Evolutionary conservation across 345 rosid species (phyloP), one percentile per base, ranked within the genome.

Genomic region (Populus simonii): DNA sequence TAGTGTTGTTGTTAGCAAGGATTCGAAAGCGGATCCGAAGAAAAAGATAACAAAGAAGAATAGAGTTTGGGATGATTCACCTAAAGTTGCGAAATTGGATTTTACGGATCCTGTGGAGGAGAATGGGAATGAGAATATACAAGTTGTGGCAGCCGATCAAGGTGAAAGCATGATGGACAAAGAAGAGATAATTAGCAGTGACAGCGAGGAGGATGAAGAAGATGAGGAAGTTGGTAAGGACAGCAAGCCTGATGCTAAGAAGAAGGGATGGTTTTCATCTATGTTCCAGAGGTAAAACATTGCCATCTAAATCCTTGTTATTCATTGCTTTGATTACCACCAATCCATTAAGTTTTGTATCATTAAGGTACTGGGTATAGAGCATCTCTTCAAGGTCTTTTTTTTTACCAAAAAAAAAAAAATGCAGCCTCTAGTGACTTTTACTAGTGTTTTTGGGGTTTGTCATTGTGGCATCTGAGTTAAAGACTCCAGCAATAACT

Each of bases 101-200:
- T 94, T 92, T 59, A 92, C 99, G 0, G 93, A 89, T 84, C 90
- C 91, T 51, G 84, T 83, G 18, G 93, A 79, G 71, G 90, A 79
- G 78, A 90, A 86, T 72, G 89, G 90, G 76, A 79, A 77, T 78
- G 89, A 80, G 78, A 86, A 84, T 74, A 70, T 88, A 29, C 91
- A 89, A 41, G 89, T 85, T 76, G 91, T 87, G 87, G 90, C 89
- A 80, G 92, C 94, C 80, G 88, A 89, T 84, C 92, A 89, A 70
- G 99, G 98, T 69, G 94, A 91, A 83, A 96, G 99, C 86, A 92
- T 96, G 99, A 96, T 96, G 99, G 99, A 96, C 74, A 83, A 90
- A 73, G 98, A 93, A 80, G 99, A 96, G 86, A 75, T 91, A 83
- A 22, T 94, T 33, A 90, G 97, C 71, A 92, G 97, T 85, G 99